phyloP scores from a whole-genome alignment of 495 filamentous ascomycete species.

The Terfezia boudieri region DNA sequence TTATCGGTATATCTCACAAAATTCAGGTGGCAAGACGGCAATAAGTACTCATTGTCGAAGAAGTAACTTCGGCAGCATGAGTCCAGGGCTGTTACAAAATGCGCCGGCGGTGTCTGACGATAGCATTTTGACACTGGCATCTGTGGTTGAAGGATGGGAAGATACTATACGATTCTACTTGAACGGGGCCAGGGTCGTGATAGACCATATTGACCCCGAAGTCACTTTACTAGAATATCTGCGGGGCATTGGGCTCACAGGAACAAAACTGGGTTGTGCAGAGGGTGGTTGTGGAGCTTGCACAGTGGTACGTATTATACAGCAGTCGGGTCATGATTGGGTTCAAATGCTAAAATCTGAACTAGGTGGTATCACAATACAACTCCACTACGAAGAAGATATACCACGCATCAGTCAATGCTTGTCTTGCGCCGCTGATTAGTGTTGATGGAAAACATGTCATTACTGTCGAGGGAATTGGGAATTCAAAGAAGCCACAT shows the following conservation, averaged over 20 bases:
- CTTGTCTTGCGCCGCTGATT: conserved; percentile 76
- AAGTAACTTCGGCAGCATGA: background rate
- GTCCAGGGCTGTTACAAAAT: background rate
- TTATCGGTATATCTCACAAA: no score
- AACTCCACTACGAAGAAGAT: conserved; percentile 78
- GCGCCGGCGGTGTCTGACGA: conserved; percentile 26
- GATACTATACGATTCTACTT: conserved; percentile 67
- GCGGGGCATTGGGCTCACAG: conserved; percentile 67
- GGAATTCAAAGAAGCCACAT: conserved; percentile 67
- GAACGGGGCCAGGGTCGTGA: conserved; percentile 73
- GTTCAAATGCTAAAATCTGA: background rate
- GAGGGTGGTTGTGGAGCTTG: conserved; percentile 96
- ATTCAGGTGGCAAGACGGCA: no score
- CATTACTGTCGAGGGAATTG: conserved; percentile 95
- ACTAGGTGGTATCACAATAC: conserved; percentile 63
- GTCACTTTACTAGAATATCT: conserved; percentile 86
- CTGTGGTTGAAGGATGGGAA: conserved; percentile 41
- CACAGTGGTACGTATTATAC: conserved; percentile 44
- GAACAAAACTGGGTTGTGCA: conserved; percentile 56
- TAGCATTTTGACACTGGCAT: conserved; percentile 25
- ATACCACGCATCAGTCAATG: conserved; percentile 84
- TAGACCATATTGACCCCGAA: conserved; percentile 66
- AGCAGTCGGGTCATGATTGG: background rate
- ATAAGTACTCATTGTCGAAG: no score
- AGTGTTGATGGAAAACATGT: conserved; percentile 96